phyloP scores from a whole-genome alignment of 108 stramenopile genomes.

The Pseudonitzschia pungens region DNA sequence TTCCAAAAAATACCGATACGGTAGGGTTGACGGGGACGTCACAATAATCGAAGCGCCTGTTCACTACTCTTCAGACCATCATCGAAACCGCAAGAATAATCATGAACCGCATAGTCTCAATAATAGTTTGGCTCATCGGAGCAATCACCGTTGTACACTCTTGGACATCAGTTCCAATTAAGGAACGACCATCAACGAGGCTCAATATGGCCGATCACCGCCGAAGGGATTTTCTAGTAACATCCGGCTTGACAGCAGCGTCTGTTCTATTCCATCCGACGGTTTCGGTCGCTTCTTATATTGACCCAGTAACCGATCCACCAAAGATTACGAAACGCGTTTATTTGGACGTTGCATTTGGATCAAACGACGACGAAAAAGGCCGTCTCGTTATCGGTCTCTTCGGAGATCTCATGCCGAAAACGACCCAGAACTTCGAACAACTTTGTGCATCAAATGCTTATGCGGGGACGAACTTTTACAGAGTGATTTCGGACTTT shows the following conservation, averaged over 20 bases:
- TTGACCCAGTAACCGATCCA: slow-evolving; percentile 51
- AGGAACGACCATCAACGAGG: background rate
- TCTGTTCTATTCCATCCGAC: background rate
- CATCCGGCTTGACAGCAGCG: background rate
- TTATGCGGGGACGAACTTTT: slow-evolving; percentile 65
- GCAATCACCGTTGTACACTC: background rate
- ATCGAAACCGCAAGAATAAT: background rate
- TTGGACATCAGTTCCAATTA: background rate
- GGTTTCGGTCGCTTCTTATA: slow-evolving; percentile 35
- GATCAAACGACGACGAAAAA: slow-evolving; percentile 24
- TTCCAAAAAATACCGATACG: background rate
- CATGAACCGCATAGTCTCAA: background rate
- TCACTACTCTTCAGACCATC: background rate
- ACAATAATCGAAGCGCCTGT: background rate
- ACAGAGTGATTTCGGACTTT: slow-evolving; percentile 57
- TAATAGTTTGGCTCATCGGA: background rate
- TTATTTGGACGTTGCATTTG: slow-evolving; percentile 55
- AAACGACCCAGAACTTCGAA: slow-evolving; percentile 54
- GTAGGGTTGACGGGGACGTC: background rate
- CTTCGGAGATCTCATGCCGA: slow-evolving; percentile 68
- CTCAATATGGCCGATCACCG: background rate
- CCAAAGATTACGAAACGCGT: slow-evolving; percentile 60
- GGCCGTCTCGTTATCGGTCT: slow-evolving; percentile 56
- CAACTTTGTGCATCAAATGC: slow-evolving; percentile 45
- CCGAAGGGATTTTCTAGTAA: slow-evolving; percentile 9